Evolutionary conservation across 176 grass and related monocot genomes (phyloP).

Genomic region (Ensete glaucum): DNA sequence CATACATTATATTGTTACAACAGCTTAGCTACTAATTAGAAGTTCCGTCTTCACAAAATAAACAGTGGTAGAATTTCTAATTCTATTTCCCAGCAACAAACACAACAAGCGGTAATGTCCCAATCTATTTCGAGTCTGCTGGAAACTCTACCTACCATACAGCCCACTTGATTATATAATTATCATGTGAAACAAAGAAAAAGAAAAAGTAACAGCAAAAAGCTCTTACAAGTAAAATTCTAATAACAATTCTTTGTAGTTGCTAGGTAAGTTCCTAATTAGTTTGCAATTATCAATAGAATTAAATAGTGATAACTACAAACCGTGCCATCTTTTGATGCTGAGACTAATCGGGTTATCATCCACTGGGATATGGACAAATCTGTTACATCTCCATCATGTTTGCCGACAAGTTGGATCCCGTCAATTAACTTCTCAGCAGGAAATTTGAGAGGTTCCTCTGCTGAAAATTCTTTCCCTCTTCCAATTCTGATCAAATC

Average conservation of each 20-base stretch:
- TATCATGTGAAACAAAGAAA: neutral
- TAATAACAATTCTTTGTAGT: too few species aligned
- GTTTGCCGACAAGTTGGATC: conserved; percentile 68
- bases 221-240: neutral
- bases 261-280: too few species aligned
- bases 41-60: too few species aligned
- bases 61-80: too few species aligned
- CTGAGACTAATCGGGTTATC: conserved; percentile 81
- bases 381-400: conserved; percentile 74
- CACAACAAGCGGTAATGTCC: too few species aligned
- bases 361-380: conserved; percentile 98
- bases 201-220: neutral
- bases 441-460: conserved; percentile 58
- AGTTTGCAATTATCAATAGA: neutral
- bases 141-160: too few species aligned
- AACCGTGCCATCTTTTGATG: conserved; percentile 96
- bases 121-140: too few species aligned
- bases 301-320: conserved; percentile 11
- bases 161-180: too few species aligned
- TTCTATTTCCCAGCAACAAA: too few species aligned
- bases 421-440: conserved; percentile 66
- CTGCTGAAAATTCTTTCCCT: conserved; percentile 59
- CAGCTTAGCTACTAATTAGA: too few species aligned
- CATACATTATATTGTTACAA: too few species aligned
- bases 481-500: conserved; percentile 69